Conservation (phyloP, 2,329 filamentous ascomycete genomes). For the Pseudogymnoascus sp. region DNA sequence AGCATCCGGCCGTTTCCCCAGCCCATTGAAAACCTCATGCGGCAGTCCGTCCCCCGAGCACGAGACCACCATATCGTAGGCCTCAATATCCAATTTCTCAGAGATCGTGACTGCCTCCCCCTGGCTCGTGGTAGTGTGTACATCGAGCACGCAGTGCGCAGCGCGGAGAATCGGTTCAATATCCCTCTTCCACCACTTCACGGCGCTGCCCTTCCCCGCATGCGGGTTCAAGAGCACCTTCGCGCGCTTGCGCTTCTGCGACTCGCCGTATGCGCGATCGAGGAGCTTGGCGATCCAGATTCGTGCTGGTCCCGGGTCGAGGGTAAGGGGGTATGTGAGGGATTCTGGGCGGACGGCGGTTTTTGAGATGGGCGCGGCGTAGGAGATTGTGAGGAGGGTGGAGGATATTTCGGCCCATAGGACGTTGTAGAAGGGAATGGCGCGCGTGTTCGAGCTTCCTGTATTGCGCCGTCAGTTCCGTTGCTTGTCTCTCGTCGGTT, state of each 20-base stretch:
- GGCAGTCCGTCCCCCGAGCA: constrained; percentile 89
- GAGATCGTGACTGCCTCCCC: constrained; percentile 76
- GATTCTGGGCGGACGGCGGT: constrained; percentile 52
- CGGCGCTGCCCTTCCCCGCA: constrained; percentile 71
- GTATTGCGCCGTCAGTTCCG: constrained; percentile 16
- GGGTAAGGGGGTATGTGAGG: constrained; percentile 50
- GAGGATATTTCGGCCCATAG: constrained; percentile 67
- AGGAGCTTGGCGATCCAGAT: constrained; percentile 61
- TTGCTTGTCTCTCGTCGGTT: constrained; percentile 15
- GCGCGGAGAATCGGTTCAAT: constrained; percentile 78
- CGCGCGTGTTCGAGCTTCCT: constrained; percentile 31
- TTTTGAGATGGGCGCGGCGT: constrained; percentile 55
- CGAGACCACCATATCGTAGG: constrained; percentile 77
- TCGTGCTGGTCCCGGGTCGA: constrained; percentile 33
- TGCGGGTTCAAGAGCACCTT: constrained; percentile 90
- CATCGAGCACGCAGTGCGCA: constrained; percentile 68
- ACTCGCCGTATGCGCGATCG: constrained; percentile 60
- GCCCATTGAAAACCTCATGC: constrained; percentile 90
- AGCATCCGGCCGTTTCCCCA: constrained; percentile 71
- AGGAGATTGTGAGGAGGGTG: constrained; percentile 60
- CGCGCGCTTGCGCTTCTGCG: constrained; percentile 65
- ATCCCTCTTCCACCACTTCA: constrained; percentile 64
- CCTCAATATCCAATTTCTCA: constrained; percentile 65
- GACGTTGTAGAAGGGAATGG: constrained; percentile 73
- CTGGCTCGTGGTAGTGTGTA: constrained; percentile 60